Conservation (phyloP, 768 basidiomycete species). For the Rhodotorula kratochvilovae region DNA sequence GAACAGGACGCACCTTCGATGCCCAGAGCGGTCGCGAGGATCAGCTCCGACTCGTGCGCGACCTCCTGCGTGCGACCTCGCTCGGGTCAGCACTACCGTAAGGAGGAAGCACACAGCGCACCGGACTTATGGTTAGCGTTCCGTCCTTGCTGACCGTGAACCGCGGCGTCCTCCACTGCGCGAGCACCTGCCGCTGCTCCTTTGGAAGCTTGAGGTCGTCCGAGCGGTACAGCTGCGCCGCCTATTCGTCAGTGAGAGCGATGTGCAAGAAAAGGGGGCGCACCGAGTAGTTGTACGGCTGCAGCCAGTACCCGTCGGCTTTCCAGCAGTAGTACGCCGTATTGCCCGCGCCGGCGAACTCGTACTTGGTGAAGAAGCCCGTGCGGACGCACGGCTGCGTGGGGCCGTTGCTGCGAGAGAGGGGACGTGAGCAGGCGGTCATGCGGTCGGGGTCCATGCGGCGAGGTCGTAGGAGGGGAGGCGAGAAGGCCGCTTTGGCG, state of each 20-base stretch:
- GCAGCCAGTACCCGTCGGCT: not conserved
- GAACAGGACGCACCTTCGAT: not conserved
- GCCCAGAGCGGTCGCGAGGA: not conserved
- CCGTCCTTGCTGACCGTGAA: not conserved
- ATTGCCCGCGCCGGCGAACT: not conserved
- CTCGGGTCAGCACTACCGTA: too few species aligned
- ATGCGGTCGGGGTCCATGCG: too few species aligned
- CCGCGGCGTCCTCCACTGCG: not conserved
- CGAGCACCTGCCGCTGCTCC: not conserved
- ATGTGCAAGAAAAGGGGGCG: not conserved
- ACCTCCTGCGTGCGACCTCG: not conserved
- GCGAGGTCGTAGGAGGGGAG: too few species aligned
- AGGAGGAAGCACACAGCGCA: too few species aligned
- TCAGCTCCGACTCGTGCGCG: not conserved
- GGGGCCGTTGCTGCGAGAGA: not conserved
- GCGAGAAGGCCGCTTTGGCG: too few species aligned
- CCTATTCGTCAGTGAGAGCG: too few species aligned
- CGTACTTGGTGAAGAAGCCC: not conserved
- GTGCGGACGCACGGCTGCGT: not conserved
- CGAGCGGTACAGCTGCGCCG: slow-evolving; percentile 1
- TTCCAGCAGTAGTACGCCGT: not conserved
- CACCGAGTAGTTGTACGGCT: not conserved
- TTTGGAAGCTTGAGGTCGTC: not conserved
- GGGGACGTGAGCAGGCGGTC: not conserved
- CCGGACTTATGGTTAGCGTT: not conserved